phyloP scores from a whole-genome alignment of 106 monocot genomes.

The Xerophyta viscosa region DNA sequence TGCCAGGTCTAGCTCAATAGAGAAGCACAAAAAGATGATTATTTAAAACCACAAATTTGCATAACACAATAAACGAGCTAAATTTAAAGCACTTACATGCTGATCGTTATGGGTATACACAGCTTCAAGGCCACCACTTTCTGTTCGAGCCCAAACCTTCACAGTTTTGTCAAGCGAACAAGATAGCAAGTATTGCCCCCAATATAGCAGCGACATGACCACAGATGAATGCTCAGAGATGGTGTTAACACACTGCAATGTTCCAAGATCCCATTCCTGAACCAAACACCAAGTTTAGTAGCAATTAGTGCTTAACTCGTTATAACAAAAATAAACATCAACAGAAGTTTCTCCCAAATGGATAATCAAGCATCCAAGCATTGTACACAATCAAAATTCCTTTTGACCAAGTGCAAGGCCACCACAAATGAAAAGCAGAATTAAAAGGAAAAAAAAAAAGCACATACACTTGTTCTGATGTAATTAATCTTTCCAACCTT shows the following conservation, averaged over 20 bases:
- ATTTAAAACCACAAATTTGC: background rate
- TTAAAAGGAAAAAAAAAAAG: too few relatives aligned
- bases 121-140: background rate
- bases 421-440: too few relatives aligned
- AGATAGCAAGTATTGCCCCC: background rate
- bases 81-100: conserved; percentile 1
- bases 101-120: background rate
- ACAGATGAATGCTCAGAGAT: background rate
- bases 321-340: too few relatives aligned
- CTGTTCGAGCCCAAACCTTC: conserved; percentile 1
- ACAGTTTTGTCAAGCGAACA: conserved; percentile 3
- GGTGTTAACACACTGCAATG: background rate
- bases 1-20: too few relatives aligned
- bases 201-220: conserved; percentile 1
- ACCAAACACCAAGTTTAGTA: background rate
- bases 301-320: background rate
- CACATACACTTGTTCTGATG: too few relatives aligned
- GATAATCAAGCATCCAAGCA: background rate
- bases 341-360: background rate
- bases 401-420: too few relatives aligned
- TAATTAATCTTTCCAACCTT: too few relatives aligned
- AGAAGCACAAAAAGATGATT: background rate
- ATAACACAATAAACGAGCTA: background rate
- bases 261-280: conserved; percentile 7
- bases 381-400: too few relatives aligned